Base-by-base conservation (phyloP, 2,329 filamentous ascomycete species). In the Alternaria burnsii region DNA sequence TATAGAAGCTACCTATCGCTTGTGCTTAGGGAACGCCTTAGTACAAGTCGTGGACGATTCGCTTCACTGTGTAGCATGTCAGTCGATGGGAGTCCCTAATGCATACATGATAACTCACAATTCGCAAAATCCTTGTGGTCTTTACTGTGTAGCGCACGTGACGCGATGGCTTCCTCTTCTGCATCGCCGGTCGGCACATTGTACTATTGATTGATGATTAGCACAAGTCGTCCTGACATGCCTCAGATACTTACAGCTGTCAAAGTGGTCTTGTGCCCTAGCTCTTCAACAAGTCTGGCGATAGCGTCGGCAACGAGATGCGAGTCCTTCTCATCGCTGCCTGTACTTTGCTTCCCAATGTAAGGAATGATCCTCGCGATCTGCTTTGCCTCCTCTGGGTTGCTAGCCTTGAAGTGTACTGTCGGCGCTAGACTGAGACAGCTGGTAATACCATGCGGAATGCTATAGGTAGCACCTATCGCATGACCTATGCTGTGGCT, bases 401-500 rank as follows among this genome's bases (percentile, higher is more conserved):
- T 80, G 54, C 75, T 72, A 0, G 84, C 82, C 64, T 86, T 86
- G 50, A 86, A 73, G 66, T 82, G 83, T 3, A 86, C 80, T 2
- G 86, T 85, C 46, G 83, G 82, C 1, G 82, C 82, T 4, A 87
- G 71, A 26, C 83, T 86, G 64, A 87, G 64, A 64, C 84, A 86
- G 16, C 81, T 84, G 0, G 85, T 87, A 50, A 85, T 81, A 3
- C 85, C 85, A 58, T 87, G 85, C 0, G 85, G 85, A 47, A 87
- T 87, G 2, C 77, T 74, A 63, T 86, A 87, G 0, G 85, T 85
- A 9, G 81, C 82, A 14, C 85, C 85, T 34, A 87, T 77, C 0
- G 85, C 84, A 67, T 87, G 85, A 22, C 82, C 82, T 55, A 84
- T 73, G 26, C 77, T 77, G 61, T 84, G 82, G 32, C 78, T 81